Evolutionary conservation across 2,329 filamentous ascomycete species (phyloP), one percentile per base, ranked within the genome.

Genomic region (Fusarium fujikuroi): DNA sequence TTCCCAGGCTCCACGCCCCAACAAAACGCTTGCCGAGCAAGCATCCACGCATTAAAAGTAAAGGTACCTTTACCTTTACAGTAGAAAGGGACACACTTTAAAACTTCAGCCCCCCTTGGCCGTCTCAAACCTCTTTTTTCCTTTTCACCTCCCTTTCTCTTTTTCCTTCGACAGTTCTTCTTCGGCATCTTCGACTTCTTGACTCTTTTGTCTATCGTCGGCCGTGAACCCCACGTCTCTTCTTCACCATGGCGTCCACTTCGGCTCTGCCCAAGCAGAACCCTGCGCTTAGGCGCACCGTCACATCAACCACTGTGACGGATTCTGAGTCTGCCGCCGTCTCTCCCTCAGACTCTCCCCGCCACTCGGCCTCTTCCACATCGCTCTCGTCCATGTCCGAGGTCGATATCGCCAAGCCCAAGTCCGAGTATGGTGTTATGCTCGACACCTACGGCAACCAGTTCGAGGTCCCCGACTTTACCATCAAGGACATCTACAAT

Each of bases 401-500:
- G 16, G 89, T 87, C 63, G 86, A 87, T 75, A 79, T 77, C 76
- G 60, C 78, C 76, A 81, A 84, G 73, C 60, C 79, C 61, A 67
- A 54, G 66, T 34, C 64, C 49, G 73, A 76, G 75, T 91, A 89
- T 76, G 90, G 89, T 78, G 90, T 91, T 82, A 89, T 99, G 76
- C 79, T 96, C 74, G 95, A 99, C 85, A 95, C 94, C 18, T 96
- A 97, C 82, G 96, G 96, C 84, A 97, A 98, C 84, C 89, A 95
- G 80, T 99, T 99, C 87, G 88, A 94, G 83, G 88, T 97, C 64
- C 96, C 96, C 76, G 92, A 98, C 85, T 99, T 93, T 87, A 97
- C 95, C 81, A 97, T 99, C 89, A 97, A 97, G 88, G 90, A 99
- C 81, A 95, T 99, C 81, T 92, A 94, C 80, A 93, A 97, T 85